These are phyloP conservation scores for Mediolabrus comicus DNA, from an alignment of 108 stramenopile species.

Conservation along the genomic window DNA sequence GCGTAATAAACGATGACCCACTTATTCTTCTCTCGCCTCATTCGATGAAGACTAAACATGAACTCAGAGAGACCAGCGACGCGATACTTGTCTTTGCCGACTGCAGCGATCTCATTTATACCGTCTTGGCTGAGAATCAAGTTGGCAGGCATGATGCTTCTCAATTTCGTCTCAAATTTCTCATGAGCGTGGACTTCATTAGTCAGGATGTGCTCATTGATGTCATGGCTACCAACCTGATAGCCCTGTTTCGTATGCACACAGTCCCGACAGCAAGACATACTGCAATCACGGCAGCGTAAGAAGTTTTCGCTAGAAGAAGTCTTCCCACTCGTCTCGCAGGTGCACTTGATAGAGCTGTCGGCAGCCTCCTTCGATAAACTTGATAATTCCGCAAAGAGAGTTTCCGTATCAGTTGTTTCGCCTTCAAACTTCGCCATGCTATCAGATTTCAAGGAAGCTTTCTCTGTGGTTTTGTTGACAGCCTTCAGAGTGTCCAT, in stretches of 20 bases:
- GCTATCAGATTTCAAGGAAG: not conserved
- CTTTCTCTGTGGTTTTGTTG: not conserved
- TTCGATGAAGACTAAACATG: slow-evolving; percentile 50
- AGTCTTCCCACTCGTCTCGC: slow-evolving; percentile 57
- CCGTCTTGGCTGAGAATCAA: slow-evolving; percentile 37
- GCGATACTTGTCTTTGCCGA: slow-evolving; percentile 39
- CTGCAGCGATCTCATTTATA: slow-evolving; percentile 36
- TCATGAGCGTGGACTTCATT: slow-evolving; percentile 16
- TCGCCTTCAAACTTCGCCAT: not conserved
- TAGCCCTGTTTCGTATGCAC: slow-evolving; percentile 42
- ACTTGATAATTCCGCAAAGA: slow-evolving; percentile 34
- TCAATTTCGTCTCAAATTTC: slow-evolving; percentile 49
- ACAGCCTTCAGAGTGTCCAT: slow-evolving; percentile 11
- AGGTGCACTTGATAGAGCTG: slow-evolving; percentile 68
- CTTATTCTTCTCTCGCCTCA: slow-evolving; percentile 45
- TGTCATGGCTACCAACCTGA: slow-evolving; percentile 43
- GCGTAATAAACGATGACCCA: slow-evolving; percentile 64
- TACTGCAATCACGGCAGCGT: slow-evolving; percentile 46
- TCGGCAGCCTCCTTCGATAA: slow-evolving; percentile 46
- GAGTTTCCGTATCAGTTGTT: slow-evolving; percentile 13
- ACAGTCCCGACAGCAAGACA: slow-evolving; percentile 58
- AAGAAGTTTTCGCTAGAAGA: slow-evolving; percentile 40
- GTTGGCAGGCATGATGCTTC: slow-evolving; percentile 42
- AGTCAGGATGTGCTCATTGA: slow-evolving; percentile 13
- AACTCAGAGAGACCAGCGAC: slow-evolving; percentile 30